Evolutionary conservation across 1,284 basidiomycete species (phyloP).

Genomic region (Schizopora paradoxa): DNA sequence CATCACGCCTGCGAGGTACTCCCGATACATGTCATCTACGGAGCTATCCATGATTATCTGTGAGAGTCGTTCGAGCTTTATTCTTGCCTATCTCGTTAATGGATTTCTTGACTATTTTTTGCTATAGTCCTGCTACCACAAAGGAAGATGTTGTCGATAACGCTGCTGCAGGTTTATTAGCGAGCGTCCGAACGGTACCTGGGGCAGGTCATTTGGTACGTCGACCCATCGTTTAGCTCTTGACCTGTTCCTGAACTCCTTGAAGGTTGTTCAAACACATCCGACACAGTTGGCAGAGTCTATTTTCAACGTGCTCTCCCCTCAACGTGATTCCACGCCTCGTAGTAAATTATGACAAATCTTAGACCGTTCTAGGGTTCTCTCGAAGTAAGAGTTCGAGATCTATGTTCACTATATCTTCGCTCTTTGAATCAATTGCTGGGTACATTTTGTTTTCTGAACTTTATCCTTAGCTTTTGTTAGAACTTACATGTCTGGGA

Average conservation of each 20-base stretch:
- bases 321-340: no score
- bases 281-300: background rate
- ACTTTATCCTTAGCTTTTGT: no score
- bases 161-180: constrained; percentile 33
- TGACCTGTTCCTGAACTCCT: background rate
- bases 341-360: no score
- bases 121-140: constrained; percentile 30
- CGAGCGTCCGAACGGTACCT: constrained; percentile 27
- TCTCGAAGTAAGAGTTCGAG: no score
- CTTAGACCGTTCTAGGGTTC: no score
- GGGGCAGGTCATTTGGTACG: constrained; percentile 31
- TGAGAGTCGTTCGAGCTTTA: no score
- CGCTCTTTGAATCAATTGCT: no score
- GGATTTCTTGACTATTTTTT: background rate
- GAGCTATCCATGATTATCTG: constrained; percentile 42
- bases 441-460: no score
- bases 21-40: constrained; percentile 47
- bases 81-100: no score
- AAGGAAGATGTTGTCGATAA: constrained; percentile 37
- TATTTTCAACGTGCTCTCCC: background rate
- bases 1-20: constrained; percentile 31
- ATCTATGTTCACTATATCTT: no score
- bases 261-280: background rate
- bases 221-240: background rate
- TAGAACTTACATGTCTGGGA: no score